Evolutionary conservation across 768 basidiomycete genomes (phyloP), one percentile per base, ranked within the genome.

Genomic region (Lactarius sanguifluus): DNA sequence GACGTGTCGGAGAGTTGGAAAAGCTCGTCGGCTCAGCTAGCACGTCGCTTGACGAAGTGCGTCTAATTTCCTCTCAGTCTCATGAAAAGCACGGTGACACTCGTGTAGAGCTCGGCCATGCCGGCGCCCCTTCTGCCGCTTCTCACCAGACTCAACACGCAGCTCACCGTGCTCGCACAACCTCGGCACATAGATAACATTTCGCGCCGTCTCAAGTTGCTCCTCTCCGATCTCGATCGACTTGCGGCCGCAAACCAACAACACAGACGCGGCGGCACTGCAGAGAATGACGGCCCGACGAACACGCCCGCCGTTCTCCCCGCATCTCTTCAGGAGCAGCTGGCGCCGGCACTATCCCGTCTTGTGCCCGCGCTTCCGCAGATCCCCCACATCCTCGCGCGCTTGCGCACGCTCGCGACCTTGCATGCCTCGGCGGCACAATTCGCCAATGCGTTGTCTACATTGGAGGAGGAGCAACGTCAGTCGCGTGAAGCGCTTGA

Each of bases 101-200:
- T 23, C 55, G 20, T 61, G 12, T 68, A 92, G 91, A 79, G 83
- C 1, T 85, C 90, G 0, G 88, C 88, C 1, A 81, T 94, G 20
- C 89, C 92, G 0, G 83, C 89, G 6, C 91, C 92, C 3, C 81
- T 98, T n/a, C 79, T 97, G 4, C 89, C 92, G 0, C 84, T 92
- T 58, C 82, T 98, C 61, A 84, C 85, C 20, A 86, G 91, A 54
- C 85, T 98, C 54, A 94, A 92, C 73, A 86, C 86, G 25, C 94
- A 97, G 74, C 80, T 98, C 28, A 85, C 88, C 8, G 81, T 98
- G 18, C 86, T 99, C 56, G 92, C 96, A 0, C 95, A 98, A 78
- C 96, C 97, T 0, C 87, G 96, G 18, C 95, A 98, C 73, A 88
- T 98, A 59, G 97, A 99, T 76, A 91, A 94, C 13, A 91, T 98